phyloP scores from a whole-genome alignment of 2,329 filamentous ascomycete genomes.

The Claviceps cyperi region DNA sequence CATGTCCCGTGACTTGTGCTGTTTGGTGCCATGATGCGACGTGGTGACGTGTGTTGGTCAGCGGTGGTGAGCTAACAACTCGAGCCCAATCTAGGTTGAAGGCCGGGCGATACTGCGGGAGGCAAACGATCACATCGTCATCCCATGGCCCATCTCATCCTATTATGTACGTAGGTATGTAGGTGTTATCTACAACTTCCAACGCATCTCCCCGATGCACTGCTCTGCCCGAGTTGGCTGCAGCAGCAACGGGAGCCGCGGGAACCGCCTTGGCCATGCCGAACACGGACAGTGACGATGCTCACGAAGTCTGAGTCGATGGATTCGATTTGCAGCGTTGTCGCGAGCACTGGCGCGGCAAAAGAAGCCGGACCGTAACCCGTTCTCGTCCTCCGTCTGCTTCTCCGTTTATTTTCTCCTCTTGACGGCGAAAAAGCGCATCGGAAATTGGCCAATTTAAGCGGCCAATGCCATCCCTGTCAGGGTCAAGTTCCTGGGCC shows the following conservation, averaged over 20 bases:
- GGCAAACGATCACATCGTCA: neutral
- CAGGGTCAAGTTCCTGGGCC: conserved; percentile 7
- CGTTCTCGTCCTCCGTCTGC: neutral
- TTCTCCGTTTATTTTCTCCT: neutral
- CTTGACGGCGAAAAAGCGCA: neutral
- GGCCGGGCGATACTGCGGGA: neutral
- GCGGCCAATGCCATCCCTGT: neutral
- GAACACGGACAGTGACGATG: no score
- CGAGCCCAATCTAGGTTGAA: neutral
- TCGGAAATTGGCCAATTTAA: conserved; percentile 14
- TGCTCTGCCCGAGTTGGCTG: no score
- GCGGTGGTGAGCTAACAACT: neutral
- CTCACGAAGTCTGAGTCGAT: no score
- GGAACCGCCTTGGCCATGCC: no score
- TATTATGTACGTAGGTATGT: neutral
- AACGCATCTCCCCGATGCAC: neutral
- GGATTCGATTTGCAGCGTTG: no score
- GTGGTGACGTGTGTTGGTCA: neutral
- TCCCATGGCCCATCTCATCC: neutral
- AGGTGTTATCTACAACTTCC: neutral
- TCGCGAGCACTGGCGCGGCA: no score
- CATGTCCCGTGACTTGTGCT: neutral
- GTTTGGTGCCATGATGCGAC: neutral
- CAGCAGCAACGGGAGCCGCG: no score
- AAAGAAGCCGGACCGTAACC: neutral